These are phyloP conservation scores for Alternaria sp. DNA, from an alignment of 2,329 filamentous ascomycete genomes.

Conservation along the genomic window DNA sequence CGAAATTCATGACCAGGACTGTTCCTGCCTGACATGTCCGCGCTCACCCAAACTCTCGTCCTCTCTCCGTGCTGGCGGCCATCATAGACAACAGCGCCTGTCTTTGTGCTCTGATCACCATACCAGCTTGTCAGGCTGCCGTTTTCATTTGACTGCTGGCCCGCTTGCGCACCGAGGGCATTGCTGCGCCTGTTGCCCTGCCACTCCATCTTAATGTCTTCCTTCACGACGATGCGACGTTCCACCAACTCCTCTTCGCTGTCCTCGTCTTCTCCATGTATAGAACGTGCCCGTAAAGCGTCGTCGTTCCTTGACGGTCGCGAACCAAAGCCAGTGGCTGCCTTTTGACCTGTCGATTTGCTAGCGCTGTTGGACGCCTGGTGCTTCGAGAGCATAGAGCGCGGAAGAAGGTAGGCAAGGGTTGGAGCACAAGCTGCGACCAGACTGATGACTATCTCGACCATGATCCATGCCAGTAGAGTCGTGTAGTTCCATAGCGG, in stretches of 20 bases:
- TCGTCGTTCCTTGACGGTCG: not conserved
- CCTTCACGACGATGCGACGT: not conserved
- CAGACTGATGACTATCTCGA: not conserved
- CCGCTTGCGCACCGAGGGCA: not conserved
- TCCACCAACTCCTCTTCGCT: not conserved
- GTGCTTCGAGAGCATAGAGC: not conserved
- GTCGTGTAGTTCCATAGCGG: not conserved
- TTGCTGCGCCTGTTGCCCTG: not conserved
- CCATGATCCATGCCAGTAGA: not conserved
- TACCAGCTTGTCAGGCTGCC: not conserved
- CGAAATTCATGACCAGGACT: not conserved
- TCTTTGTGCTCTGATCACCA: not conserved
- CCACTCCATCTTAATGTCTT: not conserved
- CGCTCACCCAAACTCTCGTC: not conserved
- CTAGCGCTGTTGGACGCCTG: not conserved
- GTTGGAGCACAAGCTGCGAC: not conserved
- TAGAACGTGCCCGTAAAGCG: not conserved
- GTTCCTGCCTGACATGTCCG: not conserved
- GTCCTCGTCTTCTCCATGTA: not conserved
- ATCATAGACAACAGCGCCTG: not conserved
- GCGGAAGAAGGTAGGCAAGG: not conserved
- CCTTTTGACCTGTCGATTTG: not conserved
- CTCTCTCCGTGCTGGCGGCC: not conserved
- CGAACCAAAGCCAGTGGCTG: not conserved
- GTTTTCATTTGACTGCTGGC: not conserved